These are phyloP conservation scores for Zygosaccharomyces sapae DNA, from an alignment of 1,139 yeast genomes.

Conservation along the genomic window DNA sequence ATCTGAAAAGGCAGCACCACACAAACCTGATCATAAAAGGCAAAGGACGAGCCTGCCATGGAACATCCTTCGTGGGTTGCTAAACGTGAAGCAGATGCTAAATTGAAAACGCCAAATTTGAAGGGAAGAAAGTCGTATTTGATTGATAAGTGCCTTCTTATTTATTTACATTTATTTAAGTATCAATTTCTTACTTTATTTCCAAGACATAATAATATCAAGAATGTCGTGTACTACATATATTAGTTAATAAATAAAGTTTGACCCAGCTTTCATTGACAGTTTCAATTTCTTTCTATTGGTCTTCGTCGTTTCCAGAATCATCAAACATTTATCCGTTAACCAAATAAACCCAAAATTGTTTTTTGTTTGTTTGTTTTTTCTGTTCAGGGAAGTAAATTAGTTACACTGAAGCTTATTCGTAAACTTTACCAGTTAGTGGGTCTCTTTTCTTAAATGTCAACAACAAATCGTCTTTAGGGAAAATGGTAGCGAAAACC, in stretches of 20 bases:
- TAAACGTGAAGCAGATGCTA: constrained; percentile 64
- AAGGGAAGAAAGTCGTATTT: constrained; percentile 81
- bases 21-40: constrained; percentile 13
- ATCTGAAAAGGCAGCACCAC: constrained; percentile 8
- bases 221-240: no score
- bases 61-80: constrained; percentile 98
- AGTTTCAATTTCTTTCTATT: no score
- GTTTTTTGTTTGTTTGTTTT: no score
- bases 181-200: no score
- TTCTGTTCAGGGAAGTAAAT: no score
- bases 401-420: constrained; percentile 10
- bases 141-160: constrained; percentile 17
- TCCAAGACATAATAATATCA: no score
- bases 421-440: constrained; percentile 33
- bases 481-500: constrained; percentile 97
- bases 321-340: no score
- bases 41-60: constrained; percentile 23
- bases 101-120: constrained; percentile 61
- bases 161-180: no score
- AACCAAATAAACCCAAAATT: no score
- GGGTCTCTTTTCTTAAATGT: constrained; percentile 64
- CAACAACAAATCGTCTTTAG: constrained; percentile 86
- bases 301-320: no score
- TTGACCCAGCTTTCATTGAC: no score
- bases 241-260: no score